Conservation (phyloP, 2,329 filamentous ascomycete species). For the Penicillium griseofulvum region DNA sequence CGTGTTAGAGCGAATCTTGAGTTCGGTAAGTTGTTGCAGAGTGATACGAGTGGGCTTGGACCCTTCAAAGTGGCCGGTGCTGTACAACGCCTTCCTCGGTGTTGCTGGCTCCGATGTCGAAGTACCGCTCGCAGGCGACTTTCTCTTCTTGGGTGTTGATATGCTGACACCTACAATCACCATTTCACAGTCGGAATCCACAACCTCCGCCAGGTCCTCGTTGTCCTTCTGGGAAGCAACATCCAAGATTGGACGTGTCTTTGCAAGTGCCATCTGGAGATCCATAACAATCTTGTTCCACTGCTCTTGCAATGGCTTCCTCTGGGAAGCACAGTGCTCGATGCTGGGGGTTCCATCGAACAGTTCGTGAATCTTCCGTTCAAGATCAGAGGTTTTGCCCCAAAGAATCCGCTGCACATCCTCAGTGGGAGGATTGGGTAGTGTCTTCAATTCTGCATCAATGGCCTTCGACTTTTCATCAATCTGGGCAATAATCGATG, state of each 20-base stretch:
- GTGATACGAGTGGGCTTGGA: conserved; percentile 7
- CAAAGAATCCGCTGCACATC: conserved; percentile 67
- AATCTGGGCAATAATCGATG: conserved; percentile 42
- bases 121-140: conserved; percentile 1
- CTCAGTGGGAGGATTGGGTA: conserved; percentile 63
- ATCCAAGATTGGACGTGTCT: conserved; percentile 41
- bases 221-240: conserved; percentile 25
- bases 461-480: conserved; percentile 52
- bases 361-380: conserved; percentile 52
- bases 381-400: conserved; percentile 59
- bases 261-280: conserved; percentile 52
- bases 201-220: conserved; percentile 37
- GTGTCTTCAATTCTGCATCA: conserved; percentile 52
- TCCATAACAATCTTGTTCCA: conserved; percentile 49
- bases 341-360: conserved; percentile 49
- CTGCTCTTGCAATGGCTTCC: conserved; percentile 42
- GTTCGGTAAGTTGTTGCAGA: not conserved
- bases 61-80: conserved; percentile 20
- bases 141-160: conserved; percentile 22
- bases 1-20: conserved; percentile 45
- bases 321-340: conserved; percentile 13
- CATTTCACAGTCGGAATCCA: conserved; percentile 31
- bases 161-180: not conserved
- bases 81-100: not conserved
- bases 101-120: not conserved